Evolutionary conservation across 495 filamentous ascomycete genomes (phyloP).

Genomic region (Xylaria sp.): DNA sequence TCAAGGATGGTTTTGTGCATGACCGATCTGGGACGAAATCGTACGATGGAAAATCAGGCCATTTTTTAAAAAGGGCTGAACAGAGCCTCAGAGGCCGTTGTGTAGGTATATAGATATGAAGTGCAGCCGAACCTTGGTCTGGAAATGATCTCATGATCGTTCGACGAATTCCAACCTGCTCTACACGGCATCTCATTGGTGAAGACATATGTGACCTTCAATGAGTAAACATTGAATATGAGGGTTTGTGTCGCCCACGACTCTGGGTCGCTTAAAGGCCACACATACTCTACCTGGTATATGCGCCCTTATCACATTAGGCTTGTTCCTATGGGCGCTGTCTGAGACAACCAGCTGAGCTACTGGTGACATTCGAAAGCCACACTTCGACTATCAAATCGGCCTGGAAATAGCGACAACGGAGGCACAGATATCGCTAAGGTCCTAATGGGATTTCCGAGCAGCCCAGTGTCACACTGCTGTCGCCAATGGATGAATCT

Average conservation of each 20-base stretch:
- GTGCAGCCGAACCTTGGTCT: constrained; percentile 1
- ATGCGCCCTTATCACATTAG: background rate
- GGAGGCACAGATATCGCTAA: background rate
- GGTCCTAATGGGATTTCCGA: background rate
- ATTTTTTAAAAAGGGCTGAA: constrained; percentile 15
- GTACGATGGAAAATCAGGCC: constrained; percentile 26
- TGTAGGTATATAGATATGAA: constrained; percentile 27
- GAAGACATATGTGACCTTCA: constrained; percentile 7
- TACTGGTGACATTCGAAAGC: background rate
- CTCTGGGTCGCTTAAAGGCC: background rate
- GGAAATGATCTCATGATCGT: constrained; percentile 21
- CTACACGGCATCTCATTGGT: background rate
- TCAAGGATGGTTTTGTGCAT: constrained; percentile 10
- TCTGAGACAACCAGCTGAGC: background rate
- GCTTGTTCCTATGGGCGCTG: background rate
- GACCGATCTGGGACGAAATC: constrained; percentile 17
- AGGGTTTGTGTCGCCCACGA: background rate
- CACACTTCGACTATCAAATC: background rate
- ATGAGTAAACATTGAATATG: background rate
- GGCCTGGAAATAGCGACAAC: background rate
- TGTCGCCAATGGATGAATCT: background rate
- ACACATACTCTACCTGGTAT: background rate
- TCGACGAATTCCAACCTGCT: constrained; percentile 12
- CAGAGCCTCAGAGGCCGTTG: constrained; percentile 18
- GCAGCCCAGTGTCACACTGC: background rate